A percentile compares a stretch with the other conserved stretches of the same genome.
Evolutionary conservation across 83 land plant species (phyloP).

Genomic region (Picea engelmannii): DNA sequence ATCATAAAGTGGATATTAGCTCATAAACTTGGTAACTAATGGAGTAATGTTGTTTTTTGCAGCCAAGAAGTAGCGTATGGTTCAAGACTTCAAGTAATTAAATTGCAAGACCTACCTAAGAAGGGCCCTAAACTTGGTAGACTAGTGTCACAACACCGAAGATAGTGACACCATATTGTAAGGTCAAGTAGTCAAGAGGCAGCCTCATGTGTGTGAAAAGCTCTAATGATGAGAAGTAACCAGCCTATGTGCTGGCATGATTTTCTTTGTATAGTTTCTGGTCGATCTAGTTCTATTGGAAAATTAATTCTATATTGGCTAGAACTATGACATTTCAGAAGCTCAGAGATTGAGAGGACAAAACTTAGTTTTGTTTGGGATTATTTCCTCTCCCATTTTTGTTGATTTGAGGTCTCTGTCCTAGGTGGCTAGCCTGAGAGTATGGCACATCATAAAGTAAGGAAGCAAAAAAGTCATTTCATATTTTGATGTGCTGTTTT

Average conservation of each 20-base stretch:
- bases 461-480: not conserved
- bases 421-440: not conserved
- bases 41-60: slow-evolving; percentile 16
- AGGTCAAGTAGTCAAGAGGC: not conserved
- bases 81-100: slow-evolving; percentile 87
- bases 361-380: not conserved
- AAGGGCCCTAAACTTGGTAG: slow-evolving; percentile 30
- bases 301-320: not conserved
- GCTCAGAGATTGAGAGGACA: not conserved
- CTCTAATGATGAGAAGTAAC: not conserved
- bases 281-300: not conserved
- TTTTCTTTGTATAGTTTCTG: not conserved
- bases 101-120: slow-evolving; percentile 60
- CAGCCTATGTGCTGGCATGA: not conserved
- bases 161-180: slow-evolving; percentile 12
- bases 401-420: not conserved
- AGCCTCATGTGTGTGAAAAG: not conserved
- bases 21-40: slow-evolving; percentile 2
- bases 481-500: not conserved
- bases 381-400: slow-evolving; percentile 1
- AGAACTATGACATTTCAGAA: not conserved
- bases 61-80: slow-evolving; percentile 78
- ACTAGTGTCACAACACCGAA: slow-evolving; percentile 29
- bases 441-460: not conserved
- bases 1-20: not conserved